Conservation (phyloP, 768 basidiomycete genomes). For the Amanita molliuscula region DNA sequence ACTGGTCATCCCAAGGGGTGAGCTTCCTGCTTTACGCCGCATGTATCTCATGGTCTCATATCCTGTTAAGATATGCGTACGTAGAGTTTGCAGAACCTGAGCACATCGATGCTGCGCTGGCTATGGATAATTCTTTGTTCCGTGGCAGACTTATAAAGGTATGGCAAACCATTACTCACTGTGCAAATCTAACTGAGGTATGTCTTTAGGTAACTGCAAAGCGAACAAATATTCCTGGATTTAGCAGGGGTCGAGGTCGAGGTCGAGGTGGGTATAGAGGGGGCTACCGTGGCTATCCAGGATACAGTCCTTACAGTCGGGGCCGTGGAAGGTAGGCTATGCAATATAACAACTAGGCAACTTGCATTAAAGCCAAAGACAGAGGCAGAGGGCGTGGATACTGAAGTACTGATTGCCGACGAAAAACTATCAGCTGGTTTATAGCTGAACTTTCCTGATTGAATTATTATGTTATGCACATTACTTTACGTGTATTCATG, state of each 20-base stretch:
- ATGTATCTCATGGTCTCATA: conserved; percentile 3
- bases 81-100: conserved; percentile 96
- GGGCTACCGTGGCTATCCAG: conserved; percentile 23
- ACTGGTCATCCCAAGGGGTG: conserved; percentile 99
- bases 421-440: conserved; percentile 3
- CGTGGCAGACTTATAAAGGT: conserved; percentile 90
- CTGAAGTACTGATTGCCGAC: conserved; percentile 38
- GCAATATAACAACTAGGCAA: not conserved
- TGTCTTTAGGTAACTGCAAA: conserved; percentile 77
- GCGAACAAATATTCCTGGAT: conserved; percentile 92
- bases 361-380: conserved; percentile 4
- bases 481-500: conserved; percentile 7
- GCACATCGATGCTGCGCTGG: conserved; percentile 81
- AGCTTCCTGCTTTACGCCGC: conserved; percentile 6
- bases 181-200: not conserved
- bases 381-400: conserved; percentile 63
- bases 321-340: conserved; percentile 62
- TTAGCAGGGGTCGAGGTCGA: conserved; percentile 74
- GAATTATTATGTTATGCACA: not conserved
- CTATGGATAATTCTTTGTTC: conserved; percentile 95
- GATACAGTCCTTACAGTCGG: conserved; percentile 54
- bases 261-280: conserved; percentile 48
- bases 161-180: not conserved
- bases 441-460: conserved; percentile 6
- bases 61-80: conserved; percentile 73